Evolutionary conservation across 2,329 filamentous ascomycete species (phyloP).

Genomic region (Fusarium heterosporum): DNA sequence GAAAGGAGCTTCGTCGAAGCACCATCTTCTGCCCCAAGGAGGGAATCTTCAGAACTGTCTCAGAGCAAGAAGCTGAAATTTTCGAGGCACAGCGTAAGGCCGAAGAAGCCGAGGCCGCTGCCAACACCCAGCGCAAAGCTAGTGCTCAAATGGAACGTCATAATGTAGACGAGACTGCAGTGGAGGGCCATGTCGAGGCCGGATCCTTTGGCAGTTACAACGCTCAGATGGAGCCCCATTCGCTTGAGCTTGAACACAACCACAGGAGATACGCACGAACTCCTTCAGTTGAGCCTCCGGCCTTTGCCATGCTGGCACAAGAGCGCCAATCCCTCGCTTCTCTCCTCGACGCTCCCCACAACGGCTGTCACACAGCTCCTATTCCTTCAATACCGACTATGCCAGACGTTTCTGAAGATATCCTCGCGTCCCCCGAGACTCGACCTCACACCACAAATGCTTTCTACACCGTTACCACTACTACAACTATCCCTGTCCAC

Average conservation of each 20-base stretch:
- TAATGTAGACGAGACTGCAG: slow-evolving; percentile 29
- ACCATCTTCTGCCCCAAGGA: slow-evolving; percentile 71
- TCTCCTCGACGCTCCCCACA: slow-evolving; percentile 67
- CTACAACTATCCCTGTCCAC: slow-evolving; percentile 64
- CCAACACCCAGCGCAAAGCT: slow-evolving; percentile 23
- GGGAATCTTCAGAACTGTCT: slow-evolving; percentile 72
- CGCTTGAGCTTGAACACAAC: slow-evolving; percentile 51
- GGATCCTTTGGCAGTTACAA: slow-evolving; percentile 38
- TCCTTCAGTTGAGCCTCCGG: slow-evolving; percentile 71
- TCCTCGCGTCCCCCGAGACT: slow-evolving; percentile 42
- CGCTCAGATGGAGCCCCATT: slow-evolving; percentile 48
- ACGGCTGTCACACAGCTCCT: slow-evolving; percentile 51
- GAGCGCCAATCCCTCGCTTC: slow-evolving; percentile 70
- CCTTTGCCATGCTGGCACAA: slow-evolving; percentile 66
- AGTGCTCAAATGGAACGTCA: slow-evolving; percentile 4
- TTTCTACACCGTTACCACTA: slow-evolving; percentile 62
- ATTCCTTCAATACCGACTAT: slow-evolving; percentile 56
- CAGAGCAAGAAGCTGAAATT: slow-evolving; percentile 63
- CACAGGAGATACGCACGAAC: slow-evolving; percentile 65
- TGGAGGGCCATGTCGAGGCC: slow-evolving; percentile 25
- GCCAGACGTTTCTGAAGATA: slow-evolving; percentile 35
- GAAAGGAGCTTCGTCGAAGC: slow-evolving; percentile 59
- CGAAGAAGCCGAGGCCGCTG: slow-evolving; percentile 33
- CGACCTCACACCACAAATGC: slow-evolving; percentile 61
- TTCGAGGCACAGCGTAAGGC: slow-evolving; percentile 52